These are phyloP conservation scores for Calonectria hongkongensis DNA, from an alignment of 2,329 filamentous ascomycete species.

Conservation along the genomic window DNA sequence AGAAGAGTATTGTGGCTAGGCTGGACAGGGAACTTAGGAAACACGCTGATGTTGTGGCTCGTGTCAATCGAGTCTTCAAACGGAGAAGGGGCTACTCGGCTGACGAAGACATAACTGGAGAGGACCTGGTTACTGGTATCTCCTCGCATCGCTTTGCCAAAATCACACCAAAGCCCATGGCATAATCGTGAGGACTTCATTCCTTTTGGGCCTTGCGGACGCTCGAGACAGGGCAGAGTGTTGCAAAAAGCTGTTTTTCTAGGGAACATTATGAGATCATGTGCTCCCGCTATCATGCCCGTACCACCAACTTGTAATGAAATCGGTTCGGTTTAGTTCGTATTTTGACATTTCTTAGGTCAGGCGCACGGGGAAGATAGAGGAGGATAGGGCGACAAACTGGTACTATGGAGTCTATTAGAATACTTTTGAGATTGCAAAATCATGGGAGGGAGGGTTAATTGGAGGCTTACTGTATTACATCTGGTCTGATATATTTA, in stretches of 20 bases:
- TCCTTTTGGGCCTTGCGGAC: not conserved
- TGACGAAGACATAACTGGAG: not conserved
- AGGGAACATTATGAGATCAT: no score
- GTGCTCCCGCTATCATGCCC: no score
- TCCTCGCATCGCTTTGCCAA: constrained; percentile 3
- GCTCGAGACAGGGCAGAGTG: not conserved
- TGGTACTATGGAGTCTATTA: no score
- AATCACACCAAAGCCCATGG: not conserved
- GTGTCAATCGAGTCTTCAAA: constrained; percentile 8
- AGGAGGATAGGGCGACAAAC: no score
- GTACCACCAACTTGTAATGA: no score
- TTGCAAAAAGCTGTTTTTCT: not conserved
- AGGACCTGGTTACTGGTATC: constrained; percentile 1
- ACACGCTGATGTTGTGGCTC: not conserved
- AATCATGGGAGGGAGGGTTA: no score
- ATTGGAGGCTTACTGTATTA: no score
- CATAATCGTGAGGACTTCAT: not conserved
- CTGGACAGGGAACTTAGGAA: constrained; percentile 2
- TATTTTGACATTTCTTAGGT: no score
- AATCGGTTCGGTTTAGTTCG: no score
- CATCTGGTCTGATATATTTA: no score
- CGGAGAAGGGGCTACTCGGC: constrained; percentile 6
- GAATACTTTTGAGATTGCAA: no score
- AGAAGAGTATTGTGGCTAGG: constrained; percentile 1
- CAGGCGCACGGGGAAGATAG: no score